Evolutionary conservation across 2,329 filamentous ascomycete species (phyloP).

Genomic region (Stagonosporopsis cucurbitacearum): DNA sequence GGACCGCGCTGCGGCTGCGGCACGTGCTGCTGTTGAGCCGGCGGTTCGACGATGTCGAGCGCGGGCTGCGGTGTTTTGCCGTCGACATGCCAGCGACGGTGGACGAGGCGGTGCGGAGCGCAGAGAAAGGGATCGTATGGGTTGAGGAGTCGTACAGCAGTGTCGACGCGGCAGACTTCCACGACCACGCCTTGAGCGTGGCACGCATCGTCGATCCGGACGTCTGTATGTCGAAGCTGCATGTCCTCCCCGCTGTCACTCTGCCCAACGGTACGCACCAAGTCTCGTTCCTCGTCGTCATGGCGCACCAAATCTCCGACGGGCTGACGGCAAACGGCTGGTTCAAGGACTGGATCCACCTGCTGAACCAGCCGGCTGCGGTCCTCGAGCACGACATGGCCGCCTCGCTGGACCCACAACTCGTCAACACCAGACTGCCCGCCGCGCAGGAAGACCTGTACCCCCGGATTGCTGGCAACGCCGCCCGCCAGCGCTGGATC

Average conservation of each 20-base stretch:
- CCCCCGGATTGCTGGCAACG: conserved; percentile 46
- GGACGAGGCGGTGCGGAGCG: conserved; percentile 41
- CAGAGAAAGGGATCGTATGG: conserved; percentile 45
- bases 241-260: conserved; percentile 46
- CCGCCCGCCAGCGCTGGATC: conserved; percentile 54
- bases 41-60: conserved; percentile 27
- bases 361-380: conserved; percentile 25
- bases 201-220: conserved; percentile 49
- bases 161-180: conserved; percentile 49
- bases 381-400: conserved; percentile 21
- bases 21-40: conserved; percentile 50
- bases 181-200: conserved; percentile 52
- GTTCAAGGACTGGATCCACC: conserved; percentile 50
- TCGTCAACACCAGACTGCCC: conserved; percentile 45
- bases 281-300: conserved; percentile 49
- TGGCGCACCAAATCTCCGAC: conserved; percentile 56
- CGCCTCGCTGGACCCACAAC: not conserved
- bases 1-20: conserved; percentile 48
- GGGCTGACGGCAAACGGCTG: conserved; percentile 52
- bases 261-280: conserved; percentile 33
- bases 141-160: conserved; percentile 46
- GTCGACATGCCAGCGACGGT: conserved; percentile 40
- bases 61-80: conserved; percentile 37
- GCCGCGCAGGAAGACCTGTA: conserved; percentile 57
- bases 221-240: conserved; percentile 48